Evolutionary conservation across 208 protist genomes (phyloP).

Genomic region (Naegleria lovaniensis): DNA sequence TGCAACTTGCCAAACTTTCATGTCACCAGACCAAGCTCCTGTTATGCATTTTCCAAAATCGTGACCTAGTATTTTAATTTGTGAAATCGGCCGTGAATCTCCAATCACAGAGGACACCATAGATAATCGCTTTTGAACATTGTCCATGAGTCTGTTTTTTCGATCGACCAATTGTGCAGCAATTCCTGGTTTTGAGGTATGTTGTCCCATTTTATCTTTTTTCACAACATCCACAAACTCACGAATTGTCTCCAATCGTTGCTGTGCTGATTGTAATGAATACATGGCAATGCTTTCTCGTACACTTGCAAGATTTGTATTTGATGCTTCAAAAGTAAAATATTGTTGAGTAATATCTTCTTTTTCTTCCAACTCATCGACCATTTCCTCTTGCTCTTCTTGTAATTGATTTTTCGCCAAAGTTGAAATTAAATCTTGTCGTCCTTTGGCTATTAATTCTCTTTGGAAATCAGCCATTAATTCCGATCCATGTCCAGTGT

Average conservation of each 20-base stretch:
- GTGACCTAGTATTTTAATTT: neutral
- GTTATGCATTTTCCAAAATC: neutral
- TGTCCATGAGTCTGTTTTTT: neutral
- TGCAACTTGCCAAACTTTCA: neutral
- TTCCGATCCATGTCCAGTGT: neutral
- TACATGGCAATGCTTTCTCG: neutral
- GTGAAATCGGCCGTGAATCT: neutral
- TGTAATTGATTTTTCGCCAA: neutral
- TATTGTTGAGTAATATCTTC: neutral
- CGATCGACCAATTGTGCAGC: neutral
- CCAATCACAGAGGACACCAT: neutral
- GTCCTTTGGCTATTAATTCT: neutral
- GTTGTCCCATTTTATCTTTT: neutral
- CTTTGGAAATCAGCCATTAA: neutral
- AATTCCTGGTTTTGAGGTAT: neutral
- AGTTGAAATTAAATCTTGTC: neutral
- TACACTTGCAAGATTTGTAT: neutral
- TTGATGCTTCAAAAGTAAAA: neutral
- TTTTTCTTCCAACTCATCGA: slow-evolving; percentile 3
- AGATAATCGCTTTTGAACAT: neutral
- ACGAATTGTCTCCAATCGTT: neutral
- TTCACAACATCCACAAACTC: neutral
- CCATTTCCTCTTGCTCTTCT: neutral
- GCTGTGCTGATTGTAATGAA: neutral
- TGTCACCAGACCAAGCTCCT: neutral